Conservation (phyloP, 1,139 yeast species). For the Debaryomyces coudertii region DNA sequence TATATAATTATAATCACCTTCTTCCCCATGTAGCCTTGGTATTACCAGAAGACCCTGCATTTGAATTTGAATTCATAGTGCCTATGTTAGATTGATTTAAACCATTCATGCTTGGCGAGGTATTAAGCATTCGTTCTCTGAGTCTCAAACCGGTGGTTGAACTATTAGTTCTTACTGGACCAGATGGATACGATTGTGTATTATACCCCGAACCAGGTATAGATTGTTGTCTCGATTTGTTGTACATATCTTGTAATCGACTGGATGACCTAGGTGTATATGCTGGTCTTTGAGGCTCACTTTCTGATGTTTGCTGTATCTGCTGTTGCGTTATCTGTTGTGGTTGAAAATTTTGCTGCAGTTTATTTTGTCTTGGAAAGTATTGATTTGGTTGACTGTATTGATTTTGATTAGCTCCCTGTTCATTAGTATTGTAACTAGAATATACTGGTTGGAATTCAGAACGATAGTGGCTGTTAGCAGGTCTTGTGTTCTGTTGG, state of each 20-base stretch:
- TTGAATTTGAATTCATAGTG: conserved; percentile 11
- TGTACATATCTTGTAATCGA: conserved; percentile 46
- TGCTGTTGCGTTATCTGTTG: conserved; percentile 17
- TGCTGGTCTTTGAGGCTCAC: conserved; percentile 14
- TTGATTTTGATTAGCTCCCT: conserved; percentile 13
- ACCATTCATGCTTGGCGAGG: conserved; percentile 16
- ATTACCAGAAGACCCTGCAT: conserved; percentile 9
- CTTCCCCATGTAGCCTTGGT: conserved; percentile 37
- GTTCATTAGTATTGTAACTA: conserved; percentile 26
- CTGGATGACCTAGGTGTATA: conserved; percentile 42
- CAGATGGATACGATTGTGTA: conserved; percentile 24
- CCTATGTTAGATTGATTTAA: conserved; percentile 3
- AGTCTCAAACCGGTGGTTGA: conserved; percentile 36
- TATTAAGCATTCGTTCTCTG: conserved; percentile 40
- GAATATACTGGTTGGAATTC: conserved; percentile 35
- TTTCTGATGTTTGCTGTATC: conserved; percentile 9
- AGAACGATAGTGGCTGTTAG: conserved; percentile 15
- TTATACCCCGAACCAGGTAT: conserved; percentile 40
- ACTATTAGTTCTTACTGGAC: conserved; percentile 32
- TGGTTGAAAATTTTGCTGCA: conserved; percentile 7
- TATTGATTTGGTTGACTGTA: conserved; percentile 18
- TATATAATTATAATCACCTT: conserved; percentile 13
- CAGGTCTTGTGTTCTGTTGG: conserved; percentile 4
- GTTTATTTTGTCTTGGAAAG: conserved; percentile 12
- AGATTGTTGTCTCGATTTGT: conserved; percentile 47